Evolutionary conservation across 768 basidiomycete genomes (phyloP).

Genomic region (Leccinum disarticulatum): DNA sequence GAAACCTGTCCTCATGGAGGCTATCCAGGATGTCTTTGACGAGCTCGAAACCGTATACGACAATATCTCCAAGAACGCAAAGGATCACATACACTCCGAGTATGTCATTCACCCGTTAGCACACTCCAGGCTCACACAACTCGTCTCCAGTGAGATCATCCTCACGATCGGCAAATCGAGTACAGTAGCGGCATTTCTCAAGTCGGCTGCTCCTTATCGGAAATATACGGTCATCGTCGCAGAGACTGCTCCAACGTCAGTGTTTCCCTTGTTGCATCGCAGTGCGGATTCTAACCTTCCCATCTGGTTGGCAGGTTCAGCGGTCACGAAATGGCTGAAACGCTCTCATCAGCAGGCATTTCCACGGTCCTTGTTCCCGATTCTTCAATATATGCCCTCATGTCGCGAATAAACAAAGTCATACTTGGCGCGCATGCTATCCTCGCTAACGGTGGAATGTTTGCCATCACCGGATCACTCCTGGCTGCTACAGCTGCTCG

Average conservation of each 20-base stretch:
- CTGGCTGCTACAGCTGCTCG: conserved; percentile 85
- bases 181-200: conserved; percentile 93
- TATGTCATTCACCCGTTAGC: conserved; percentile 40
- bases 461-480: conserved; percentile 82
- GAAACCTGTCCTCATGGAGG: conserved; percentile 95
- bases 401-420: conserved; percentile 97
- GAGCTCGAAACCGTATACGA: conserved; percentile 96
- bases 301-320: conserved; percentile 55
- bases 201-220: conserved; percentile 82
- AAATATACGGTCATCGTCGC: conserved; percentile 97
- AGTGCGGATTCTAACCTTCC: conserved; percentile 3
- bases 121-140: neutral
- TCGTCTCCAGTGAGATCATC: conserved; percentile 77
- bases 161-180: conserved; percentile 91
- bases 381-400: conserved; percentile 91
- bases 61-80: conserved; percentile 89
- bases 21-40: conserved; percentile 93
- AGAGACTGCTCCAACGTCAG: conserved; percentile 91
- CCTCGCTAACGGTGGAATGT: conserved; percentile 95
- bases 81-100: conserved; percentile 99
- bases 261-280: conserved; percentile 15
- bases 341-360: conserved; percentile 75
- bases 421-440: conserved; percentile 94
- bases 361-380: conserved; percentile 97
- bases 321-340: conserved; percentile 81